Conservation (phyloP, 768 basidiomycete species). For the Paxillus ammoniavirescens region DNA sequence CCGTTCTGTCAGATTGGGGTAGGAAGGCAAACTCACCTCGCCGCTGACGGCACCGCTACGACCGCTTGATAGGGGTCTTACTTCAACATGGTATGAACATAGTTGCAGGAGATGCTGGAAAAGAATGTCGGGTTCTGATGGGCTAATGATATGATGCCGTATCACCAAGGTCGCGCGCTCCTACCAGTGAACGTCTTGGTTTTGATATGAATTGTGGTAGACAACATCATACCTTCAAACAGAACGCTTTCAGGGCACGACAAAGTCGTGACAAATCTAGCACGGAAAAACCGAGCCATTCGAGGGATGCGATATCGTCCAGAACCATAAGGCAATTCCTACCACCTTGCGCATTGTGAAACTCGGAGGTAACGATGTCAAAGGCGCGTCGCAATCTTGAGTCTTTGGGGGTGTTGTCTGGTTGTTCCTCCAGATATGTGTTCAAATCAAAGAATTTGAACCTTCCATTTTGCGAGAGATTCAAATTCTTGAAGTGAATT, state of each 20-base stretch:
- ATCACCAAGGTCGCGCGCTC: slow-evolving; percentile 53
- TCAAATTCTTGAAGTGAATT: slow-evolving; percentile 28
- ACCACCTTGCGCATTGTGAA: slow-evolving; percentile 13
- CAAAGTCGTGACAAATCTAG: slow-evolving; percentile 54
- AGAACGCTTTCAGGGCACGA: slow-evolving; percentile 57
- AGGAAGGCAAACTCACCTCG: slow-evolving; percentile 45
- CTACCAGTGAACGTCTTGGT: slow-evolving; percentile 32
- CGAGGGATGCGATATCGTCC: slow-evolving; percentile 66
- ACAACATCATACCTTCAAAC: slow-evolving; percentile 46
- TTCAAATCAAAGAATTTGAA: slow-evolving; percentile 58
- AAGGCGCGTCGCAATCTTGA: slow-evolving; percentile 33
- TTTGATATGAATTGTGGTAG: not conserved
- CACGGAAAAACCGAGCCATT: slow-evolving; percentile 65
- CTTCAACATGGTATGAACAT: slow-evolving; percentile 69
- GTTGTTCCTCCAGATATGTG: slow-evolving; percentile 29
- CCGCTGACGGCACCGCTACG: slow-evolving; percentile 77
- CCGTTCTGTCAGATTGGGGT: not conserved
- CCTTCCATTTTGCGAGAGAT: slow-evolving; percentile 34
- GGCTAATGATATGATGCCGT: slow-evolving; percentile 59
- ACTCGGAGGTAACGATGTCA: slow-evolving; percentile 32
- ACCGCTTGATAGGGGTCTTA: slow-evolving; percentile 69
- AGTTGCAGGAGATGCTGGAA: slow-evolving; percentile 59
- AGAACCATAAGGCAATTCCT: slow-evolving; percentile 51
- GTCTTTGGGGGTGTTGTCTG: slow-evolving; percentile 8
- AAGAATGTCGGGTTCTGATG: slow-evolving; percentile 57